Evolutionary conservation across 345 rosid genomes (phyloP).

Genomic region (Salix caprea): DNA sequence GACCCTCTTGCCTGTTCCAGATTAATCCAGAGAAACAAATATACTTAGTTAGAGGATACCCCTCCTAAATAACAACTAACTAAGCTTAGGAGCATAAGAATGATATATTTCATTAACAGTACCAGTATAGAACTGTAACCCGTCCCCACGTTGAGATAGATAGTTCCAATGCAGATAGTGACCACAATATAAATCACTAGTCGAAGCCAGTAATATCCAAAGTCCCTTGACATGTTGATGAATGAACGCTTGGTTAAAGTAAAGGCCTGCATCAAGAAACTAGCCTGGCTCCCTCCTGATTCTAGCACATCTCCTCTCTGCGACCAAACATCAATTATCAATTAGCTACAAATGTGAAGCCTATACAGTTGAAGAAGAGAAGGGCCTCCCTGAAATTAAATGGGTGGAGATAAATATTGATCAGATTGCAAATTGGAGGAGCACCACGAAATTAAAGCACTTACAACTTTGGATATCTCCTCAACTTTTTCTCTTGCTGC

Average conservation of each 20-base stretch:
- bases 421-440: neutral
- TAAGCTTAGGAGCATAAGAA: no score
- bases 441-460: constrained; percentile 14
- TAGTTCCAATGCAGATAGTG: constrained; percentile 86
- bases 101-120: constrained; percentile 7
- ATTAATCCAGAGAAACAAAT: neutral
- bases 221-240: constrained; percentile 93
- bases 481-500: constrained; percentile 65
- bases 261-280: constrained; percentile 78
- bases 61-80: neutral
- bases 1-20: constrained; percentile 78
- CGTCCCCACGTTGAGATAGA: constrained; percentile 81
- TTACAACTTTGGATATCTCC: constrained; percentile 81
- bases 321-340: neutral
- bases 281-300: constrained; percentile 91
- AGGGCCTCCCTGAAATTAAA: no score
- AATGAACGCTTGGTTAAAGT: constrained; percentile 83
- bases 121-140: constrained; percentile 81
- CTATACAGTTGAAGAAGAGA: neutral
- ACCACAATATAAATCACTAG: constrained; percentile 74
- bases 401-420: neutral
- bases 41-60: no score
- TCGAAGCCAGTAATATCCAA: constrained; percentile 96
- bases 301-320: constrained; percentile 94
- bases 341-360: neutral